Base-by-base conservation (phyloP, 139 green algal genomes). In the Chloropicon primus region DNA sequence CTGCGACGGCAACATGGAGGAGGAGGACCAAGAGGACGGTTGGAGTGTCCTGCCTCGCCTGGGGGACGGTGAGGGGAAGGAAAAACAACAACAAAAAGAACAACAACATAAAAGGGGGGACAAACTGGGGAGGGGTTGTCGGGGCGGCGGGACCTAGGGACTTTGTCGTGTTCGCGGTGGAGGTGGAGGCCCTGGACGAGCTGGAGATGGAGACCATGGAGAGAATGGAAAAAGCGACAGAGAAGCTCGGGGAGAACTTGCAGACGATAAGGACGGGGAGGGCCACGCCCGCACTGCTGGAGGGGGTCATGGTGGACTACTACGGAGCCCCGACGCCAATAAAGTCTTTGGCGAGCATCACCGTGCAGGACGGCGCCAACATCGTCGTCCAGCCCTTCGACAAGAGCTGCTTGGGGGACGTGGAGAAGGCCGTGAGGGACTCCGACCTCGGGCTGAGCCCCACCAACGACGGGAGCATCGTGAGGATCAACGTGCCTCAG, bases 301-400 rank as follows among this genome's bases (percentile, higher is more conserved):
- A 98, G 82, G 84, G 91, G 2, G 86, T 98, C 24, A 84, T 93
- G 88, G 91, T 99, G 26, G 93, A 98, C 28, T 97, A 97, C 80
- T 98, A 96, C 73, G 95, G 92, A 0, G 78, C 87, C 0, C 75
- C 80, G 0, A 93, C 90, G 0, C 93, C 91, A 3, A 77, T 99
- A 10, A 96, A 95, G 82, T 76, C 80, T n/a, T 76, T 98, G 3
- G 95, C 91, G 0, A 80, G 83, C 75, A 86, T 98, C n/a, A 89
- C 78, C 22, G 89, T 91, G 0, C 92, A 94, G 1, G 94, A 98
- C 71, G 82, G 89, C 27, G 83, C 79, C 76, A 91, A 92, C 22
- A 83, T 98, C 21, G 77, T 94, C 21, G 87, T 98, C 53, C 83
- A 87, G 27, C 95, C 95, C 2, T 98, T 96, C 79, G 95, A 99